Evolutionary conservation across 306 rosid species (phyloP), one percentile per base, ranked within the genome.

Genomic region (Pterocarpus santalinus): DNA sequence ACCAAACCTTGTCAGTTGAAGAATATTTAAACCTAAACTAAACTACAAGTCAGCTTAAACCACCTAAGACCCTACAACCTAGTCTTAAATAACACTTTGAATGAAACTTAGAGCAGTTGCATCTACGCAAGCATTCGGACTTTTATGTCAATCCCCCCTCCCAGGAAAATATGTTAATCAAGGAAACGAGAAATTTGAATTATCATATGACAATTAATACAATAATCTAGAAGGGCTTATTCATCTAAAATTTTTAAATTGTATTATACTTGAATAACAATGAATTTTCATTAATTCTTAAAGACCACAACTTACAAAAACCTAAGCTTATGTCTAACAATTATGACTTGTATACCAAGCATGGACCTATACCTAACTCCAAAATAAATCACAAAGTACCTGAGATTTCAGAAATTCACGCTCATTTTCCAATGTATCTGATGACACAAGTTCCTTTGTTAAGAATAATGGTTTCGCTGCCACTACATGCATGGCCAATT

Each of bases 401-500:
- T 95, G 97, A 88, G 99, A 93, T 79, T 88, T 90, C 9, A 95
- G 97, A 80, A 95, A 85, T 84, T 93, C 99, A 1, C 93, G 91
- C 81, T 95, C 99, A 76, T 87, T 90, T 67, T 82, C 87, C 39
- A 93, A 81, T 6, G 93, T 92, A 43, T 88, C 93, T n/a, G 88
- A 86, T 79, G 99, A 72, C 76, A 95, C 97, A 41, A 88, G 94
- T 77, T 95, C 97, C 87, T 81, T 95, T 16, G 99, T 89, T 75
- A 95, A 89, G 87, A 89, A 95, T 58, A 91, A 77, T 8, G 99
- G 98, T 87, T 93, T 95, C 39, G 95, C 87, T 51, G 99, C 99
- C 80, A 95, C 99, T 10, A 93, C 76, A 80, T 95, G 99, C 98
- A 95, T 95, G 64, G 98, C 98, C 88, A 93, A 77, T 82, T 95